These are phyloP conservation scores for Globisporangium paddicum DNA, from an alignment of 352 stramenopile species.

Conservation along the genomic window DNA sequence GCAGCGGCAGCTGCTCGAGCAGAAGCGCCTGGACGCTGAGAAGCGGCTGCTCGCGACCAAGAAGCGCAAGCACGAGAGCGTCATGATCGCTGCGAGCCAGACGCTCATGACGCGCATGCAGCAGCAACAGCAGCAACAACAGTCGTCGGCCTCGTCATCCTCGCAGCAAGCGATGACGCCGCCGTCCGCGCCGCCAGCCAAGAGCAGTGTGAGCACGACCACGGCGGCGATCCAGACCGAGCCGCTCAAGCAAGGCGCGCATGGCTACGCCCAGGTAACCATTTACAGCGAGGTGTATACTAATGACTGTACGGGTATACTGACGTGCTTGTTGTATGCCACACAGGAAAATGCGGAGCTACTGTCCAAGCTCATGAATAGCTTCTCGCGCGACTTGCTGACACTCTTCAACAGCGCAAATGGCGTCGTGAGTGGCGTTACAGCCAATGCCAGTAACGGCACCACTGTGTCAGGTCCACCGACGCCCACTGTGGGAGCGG, in stretches of 20 bases:
- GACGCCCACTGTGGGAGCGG: constrained; percentile 7
- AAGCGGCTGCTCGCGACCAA: constrained; percentile 58
- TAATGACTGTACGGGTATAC: background rate
- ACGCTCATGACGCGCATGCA: constrained; percentile 18
- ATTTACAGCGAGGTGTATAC: background rate
- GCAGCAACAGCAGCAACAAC: constrained; percentile 19
- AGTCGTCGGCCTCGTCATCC: constrained; percentile 14
- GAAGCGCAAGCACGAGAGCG: constrained; percentile 53
- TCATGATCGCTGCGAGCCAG: constrained; percentile 47
- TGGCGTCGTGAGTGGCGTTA: background rate
- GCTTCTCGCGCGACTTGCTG: constrained; percentile 16
- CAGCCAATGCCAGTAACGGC: background rate
- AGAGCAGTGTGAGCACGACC: background rate
- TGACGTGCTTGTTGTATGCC: background rate
- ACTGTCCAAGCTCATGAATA: constrained; percentile 37
- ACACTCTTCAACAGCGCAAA: constrained; percentile 15
- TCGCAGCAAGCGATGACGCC: constrained; percentile 7
- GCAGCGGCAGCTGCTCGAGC: constrained; percentile 48
- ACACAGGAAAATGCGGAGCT: constrained; percentile 33
- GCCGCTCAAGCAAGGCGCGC: background rate
- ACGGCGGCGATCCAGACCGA: constrained; percentile 37
- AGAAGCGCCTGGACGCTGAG: constrained; percentile 65
- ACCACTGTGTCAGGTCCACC: background rate
- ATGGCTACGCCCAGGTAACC: constrained; percentile 11
- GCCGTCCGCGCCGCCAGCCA: constrained; percentile 17